Evolutionary conservation across 176 grass and related monocot genomes (phyloP).

Genomic region (Coix lacrymajobi): DNA sequence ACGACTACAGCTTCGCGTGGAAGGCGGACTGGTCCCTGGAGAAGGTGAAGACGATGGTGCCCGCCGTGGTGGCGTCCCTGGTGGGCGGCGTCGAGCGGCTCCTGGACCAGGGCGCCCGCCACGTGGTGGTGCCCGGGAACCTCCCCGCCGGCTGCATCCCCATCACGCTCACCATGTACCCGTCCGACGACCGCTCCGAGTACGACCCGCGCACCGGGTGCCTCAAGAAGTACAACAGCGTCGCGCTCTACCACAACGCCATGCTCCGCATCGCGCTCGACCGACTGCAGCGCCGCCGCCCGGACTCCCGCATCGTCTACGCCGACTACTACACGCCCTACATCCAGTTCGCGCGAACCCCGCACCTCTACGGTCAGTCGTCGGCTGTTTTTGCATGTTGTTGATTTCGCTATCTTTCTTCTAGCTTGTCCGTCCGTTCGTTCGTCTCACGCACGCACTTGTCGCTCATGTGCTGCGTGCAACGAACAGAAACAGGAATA

Average conservation of each 20-base stretch:
- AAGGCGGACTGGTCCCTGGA: conserved; percentile 53
- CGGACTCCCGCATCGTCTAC: conserved; percentile 51
- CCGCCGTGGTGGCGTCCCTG: conserved; percentile 50
- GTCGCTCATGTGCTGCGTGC: neutral
- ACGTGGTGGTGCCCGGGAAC: conserved; percentile 67
- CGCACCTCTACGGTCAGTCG: conserved; percentile 56
- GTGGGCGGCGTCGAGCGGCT: conserved; percentile 36
- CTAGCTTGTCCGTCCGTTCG: too few species aligned
- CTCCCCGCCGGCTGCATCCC: conserved; percentile 80
- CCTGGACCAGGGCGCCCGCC: conserved; percentile 51
- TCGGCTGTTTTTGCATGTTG: too few species aligned
- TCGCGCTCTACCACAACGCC: conserved; percentile 66
- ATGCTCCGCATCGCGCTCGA: conserved; percentile 48
- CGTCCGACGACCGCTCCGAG: conserved; percentile 18
- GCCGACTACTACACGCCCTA: conserved; percentile 70
- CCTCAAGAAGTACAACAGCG: conserved; percentile 58
- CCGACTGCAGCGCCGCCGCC: conserved; percentile 39
- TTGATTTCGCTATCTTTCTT: neutral
- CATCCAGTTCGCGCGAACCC: conserved; percentile 47
- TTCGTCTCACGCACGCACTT: neutral
- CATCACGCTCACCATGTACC: conserved; percentile 57
- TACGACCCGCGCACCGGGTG: conserved; percentile 70
- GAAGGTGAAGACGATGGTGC: conserved; percentile 47
- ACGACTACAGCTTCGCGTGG: conserved; percentile 79
- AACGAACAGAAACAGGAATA: neutral